Percentiles rank a stretch among this genome's conserved stretches.
Conservation (phyloP, 1,284 basidiomycete species). For the Erythrobasidium hasegawianum region DNA sequence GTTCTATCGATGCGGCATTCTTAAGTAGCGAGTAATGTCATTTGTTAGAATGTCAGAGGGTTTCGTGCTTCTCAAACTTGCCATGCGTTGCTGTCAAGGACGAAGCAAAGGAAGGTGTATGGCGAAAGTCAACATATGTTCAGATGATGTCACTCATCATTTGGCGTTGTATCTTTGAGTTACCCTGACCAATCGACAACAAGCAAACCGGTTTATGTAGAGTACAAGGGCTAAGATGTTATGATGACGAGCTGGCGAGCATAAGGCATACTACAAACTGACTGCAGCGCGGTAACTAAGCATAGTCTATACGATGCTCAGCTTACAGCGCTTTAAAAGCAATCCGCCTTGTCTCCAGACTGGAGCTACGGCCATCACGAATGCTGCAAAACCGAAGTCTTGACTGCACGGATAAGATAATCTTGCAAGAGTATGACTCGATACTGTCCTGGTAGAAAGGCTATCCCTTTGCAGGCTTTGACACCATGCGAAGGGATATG, state of each 20-base stretch:
- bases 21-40: no score
- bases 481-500: neutral
- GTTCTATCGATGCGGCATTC: no score
- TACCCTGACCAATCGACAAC: no score
- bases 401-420: no score
- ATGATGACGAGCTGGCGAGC: slow-evolving; percentile 3
- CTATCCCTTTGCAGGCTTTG: neutral
- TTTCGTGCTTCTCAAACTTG: no score
- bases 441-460: slow-evolving; percentile 29
- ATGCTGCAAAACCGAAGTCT: neutral
- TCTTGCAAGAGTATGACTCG: slow-evolving; percentile 36
- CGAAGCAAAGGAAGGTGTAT: no score
- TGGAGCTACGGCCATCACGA: neutral
- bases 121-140: no score
- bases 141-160: no score
- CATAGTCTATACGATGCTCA: neutral
- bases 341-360: slow-evolving; percentile 4
- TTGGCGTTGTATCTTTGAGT: no score
- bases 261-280: neutral
- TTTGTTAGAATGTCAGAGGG: no score
- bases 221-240: neutral
- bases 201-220: no score
- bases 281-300: neutral
- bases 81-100: no score
- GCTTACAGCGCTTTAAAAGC: neutral